These are phyloP conservation scores for Aotearoamyces nothofagi DNA, from an alignment of 2,329 filamentous ascomycete genomes.

Conservation along the genomic window DNA sequence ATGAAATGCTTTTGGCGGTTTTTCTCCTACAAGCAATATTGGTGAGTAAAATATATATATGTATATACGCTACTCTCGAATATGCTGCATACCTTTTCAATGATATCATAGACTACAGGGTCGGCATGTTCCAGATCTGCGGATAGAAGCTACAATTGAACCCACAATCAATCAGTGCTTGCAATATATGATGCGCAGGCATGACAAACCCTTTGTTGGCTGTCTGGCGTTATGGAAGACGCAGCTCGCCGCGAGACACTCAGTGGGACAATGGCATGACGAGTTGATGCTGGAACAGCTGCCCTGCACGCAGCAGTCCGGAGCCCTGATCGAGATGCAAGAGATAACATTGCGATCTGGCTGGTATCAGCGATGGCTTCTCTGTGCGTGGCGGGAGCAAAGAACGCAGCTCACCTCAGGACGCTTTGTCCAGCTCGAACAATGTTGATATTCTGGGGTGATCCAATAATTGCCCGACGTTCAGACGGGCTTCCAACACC, in stretches of 20 bases:
- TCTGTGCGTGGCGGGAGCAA: too few relatives aligned
- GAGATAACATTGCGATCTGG: background rate
- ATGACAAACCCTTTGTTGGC: conserved; percentile 40
- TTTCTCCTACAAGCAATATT: conserved; percentile 57
- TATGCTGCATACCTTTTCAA: conserved; percentile 56
- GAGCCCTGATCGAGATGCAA: conserved; percentile 10
- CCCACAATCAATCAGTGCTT: conserved; percentile 5
- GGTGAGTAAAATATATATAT: background rate
- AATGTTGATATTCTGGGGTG: too few relatives aligned
- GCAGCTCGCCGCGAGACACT: conserved; percentile 11
- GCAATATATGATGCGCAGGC: conserved; percentile 6
- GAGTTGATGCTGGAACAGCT: conserved; percentile 9
- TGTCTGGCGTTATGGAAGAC: conserved; percentile 25
- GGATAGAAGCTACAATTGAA: conserved; percentile 50
- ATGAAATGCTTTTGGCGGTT: conserved; percentile 94
- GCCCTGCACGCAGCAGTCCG: conserved; percentile 11
- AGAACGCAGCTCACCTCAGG: too few relatives aligned
- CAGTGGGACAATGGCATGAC: conserved; percentile 2
- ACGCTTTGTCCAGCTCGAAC: too few relatives aligned
- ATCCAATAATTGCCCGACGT: too few relatives aligned
- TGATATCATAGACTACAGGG: conserved; percentile 72
- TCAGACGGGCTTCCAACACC: too few relatives aligned
- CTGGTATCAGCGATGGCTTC: background rate
- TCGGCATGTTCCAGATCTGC: conserved; percentile 72
- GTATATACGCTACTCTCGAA: background rate